Evolutionary conservation across 1,284 basidiomycete species (phyloP), one percentile per base, ranked within the genome.

Genomic region (Chalciporus sp.): DNA sequence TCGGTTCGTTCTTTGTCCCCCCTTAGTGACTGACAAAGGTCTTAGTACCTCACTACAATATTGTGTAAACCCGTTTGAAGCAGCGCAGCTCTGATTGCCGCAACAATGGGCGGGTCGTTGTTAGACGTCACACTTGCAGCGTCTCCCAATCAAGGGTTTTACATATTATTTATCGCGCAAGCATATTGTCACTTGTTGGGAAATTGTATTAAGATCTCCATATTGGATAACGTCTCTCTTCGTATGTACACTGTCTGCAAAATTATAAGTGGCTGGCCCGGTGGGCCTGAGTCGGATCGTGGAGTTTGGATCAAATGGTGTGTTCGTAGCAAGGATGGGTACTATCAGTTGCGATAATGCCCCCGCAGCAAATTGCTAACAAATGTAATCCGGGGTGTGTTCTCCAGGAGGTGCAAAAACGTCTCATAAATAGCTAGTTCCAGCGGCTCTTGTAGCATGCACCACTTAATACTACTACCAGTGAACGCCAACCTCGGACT

Each of bases 51-150:
- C 65, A 83, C 82, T 43, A 83, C 80, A 44, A 74, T 83, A 58
- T 83, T 81, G 66, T 83, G 83, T 64, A 83, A 83, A 61, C 81
- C 82, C 37, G 80, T 79, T 49, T 77, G 62, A 67, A 42, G 39
- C 37, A 49, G 45, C 49, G 35, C 47, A 44, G 53, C 42, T 43
- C 23, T 37, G 56, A 49, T 41, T 39, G 37, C 48, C 47, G 51
- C 47, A 51, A 52, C 64, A 52, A 43, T 33, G 56, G 62, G 69
- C 67, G 51, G 64, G 64, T 49, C 62, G 56, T 53, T 44, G 55
- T 63, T 67, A 64, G 56, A 69, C 57, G 59, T 51, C 56, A 49
- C 49, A 29, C 37, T 52, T n/a, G n/a, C 53, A 48, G 51, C 56
- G 53, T 54, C 35, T 46, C 43, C 42, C 45, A 41, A 53, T 31